Evolutionary conservation across 2,329 filamentous ascomycete genomes (phyloP), one percentile per base, ranked within the genome.

Genomic region (Ophiocordyceps camponoti-floridani): DNA sequence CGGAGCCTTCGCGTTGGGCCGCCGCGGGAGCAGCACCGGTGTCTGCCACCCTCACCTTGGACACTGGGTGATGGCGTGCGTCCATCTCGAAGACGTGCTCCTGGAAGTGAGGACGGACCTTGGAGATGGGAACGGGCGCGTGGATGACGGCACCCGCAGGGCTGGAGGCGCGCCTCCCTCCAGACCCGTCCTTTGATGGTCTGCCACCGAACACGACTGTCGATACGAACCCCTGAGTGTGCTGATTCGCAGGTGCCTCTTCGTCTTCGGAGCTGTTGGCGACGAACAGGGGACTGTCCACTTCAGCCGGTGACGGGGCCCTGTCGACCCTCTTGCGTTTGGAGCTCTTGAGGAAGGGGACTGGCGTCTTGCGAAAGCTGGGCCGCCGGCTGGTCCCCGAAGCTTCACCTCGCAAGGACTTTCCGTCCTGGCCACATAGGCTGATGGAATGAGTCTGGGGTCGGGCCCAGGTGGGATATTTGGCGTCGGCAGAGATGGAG

Each of bases 41-140:
- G 1, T 33, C 18, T 4, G 37, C 43, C 38, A 26, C 41, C 26
- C 27, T 30, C 14, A 8, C 33, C 9, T 47, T 45, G 6, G 43
- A 31, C 13, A 23, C 33, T 26, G 42, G 10, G 19, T 7, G 6
- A 28, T 31, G 40, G 9, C 30, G n/a, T 3, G 31, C 35, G 3
- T 40, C 27, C 16, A 48, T 41, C 19, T 35, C 27, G 19, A 44
- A 48, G 11, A 42, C 40, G 8, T 45, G 47, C 28, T 49, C 49
- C 38, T 48, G 47, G 26, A 42, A 45, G 37, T 46, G 53, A 4
- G 55, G 47, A 8, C 50, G 49, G 9, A 54, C 45, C 30, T 55
- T 56, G 16, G 54, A 53, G 26, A 51, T 40, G 4, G 46, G 52
- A 14, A 48, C 41, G 3, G 46, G 43, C 11, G 46, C 43, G 19